Evolutionary conservation across 2,329 filamentous ascomycete species (phyloP).

Genomic region (Fusarium sp.): DNA sequence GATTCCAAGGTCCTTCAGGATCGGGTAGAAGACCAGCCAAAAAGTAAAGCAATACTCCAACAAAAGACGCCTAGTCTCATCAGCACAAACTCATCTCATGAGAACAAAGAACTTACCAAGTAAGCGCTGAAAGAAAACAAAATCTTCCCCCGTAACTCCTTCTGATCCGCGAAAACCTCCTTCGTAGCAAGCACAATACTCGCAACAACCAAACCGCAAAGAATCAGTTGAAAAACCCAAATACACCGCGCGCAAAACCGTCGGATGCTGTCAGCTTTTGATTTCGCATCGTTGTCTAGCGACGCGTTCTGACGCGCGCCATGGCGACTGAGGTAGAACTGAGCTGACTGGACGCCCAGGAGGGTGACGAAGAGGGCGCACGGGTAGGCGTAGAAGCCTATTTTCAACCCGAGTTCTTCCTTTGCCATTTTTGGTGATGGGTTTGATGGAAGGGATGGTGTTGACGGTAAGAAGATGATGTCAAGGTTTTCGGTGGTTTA

Average conservation of each 20-base stretch:
- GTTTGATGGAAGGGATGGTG: not conserved
- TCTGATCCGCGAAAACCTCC: conserved; percentile 48
- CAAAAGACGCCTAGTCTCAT: conserved; percentile 50
- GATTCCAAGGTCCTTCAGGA: conserved; percentile 58
- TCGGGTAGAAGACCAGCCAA: conserved; percentile 56
- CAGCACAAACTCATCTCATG: not conserved
- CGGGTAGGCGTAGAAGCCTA: conserved; percentile 57
- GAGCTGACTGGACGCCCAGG: conserved; percentile 51
- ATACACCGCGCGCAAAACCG: conserved; percentile 50
- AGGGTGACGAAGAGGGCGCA: conserved; percentile 53
- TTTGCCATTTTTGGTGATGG: conserved; percentile 46
- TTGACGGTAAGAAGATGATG: conserved; percentile 9
- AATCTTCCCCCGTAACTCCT: conserved; percentile 41
- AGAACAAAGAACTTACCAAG: conserved; percentile 44
- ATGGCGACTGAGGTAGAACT: conserved; percentile 52
- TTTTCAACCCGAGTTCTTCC: conserved; percentile 50
- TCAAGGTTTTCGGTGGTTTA: conserved; percentile 18
- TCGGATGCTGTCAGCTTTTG: conserved; percentile 43
- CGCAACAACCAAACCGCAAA: conserved; percentile 50
- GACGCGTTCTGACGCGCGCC: conserved; percentile 43
- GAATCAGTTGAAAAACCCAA: conserved; percentile 50
- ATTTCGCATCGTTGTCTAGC: conserved; percentile 45
- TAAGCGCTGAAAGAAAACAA: conserved; percentile 56
- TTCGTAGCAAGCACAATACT: conserved; percentile 49
- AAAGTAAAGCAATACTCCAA: conserved; percentile 56